Percentiles rank a stretch among this genome's conserved stretches.
These are phyloP conservation scores for Nigrospora sphaerica DNA, from an alignment of 2,329 filamentous ascomycete species.

Conservation along the genomic window DNA sequence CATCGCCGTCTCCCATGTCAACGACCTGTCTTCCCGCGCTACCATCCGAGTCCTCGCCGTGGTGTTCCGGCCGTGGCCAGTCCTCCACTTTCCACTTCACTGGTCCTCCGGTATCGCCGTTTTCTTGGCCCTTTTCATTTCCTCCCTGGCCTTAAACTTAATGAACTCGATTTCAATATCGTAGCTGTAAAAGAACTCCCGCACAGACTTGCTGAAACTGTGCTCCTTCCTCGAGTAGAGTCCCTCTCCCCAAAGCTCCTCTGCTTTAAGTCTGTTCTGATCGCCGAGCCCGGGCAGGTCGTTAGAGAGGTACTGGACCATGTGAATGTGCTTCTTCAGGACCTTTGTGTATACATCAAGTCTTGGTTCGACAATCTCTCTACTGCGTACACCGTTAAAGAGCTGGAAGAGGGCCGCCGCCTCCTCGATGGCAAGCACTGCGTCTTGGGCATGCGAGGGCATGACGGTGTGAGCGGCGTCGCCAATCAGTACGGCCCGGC, in stretches of 20 bases:
- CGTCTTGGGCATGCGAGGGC: slow-evolving; percentile 8
- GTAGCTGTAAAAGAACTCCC: slow-evolving; percentile 6
- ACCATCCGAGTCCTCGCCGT: too few relatives aligned
- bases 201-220: slow-evolving; percentile 5
- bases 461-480: slow-evolving; percentile 7
- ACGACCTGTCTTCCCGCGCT: too few relatives aligned
- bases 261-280: slow-evolving; percentile 3
- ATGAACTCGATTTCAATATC: slow-evolving; percentile 6
- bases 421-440: slow-evolving; percentile 5
- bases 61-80: too few relatives aligned
- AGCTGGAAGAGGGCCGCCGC: slow-evolving; percentile 6
- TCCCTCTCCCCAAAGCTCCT: slow-evolving; percentile 4
- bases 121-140: slow-evolving; percentile 1
- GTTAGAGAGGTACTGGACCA: slow-evolving; percentile 6
- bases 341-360: slow-evolving; percentile 4
- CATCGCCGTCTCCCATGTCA: too few relatives aligned
- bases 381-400: background rate
- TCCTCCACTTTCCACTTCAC: too few relatives aligned
- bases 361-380: background rate
- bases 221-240: slow-evolving; percentile 2
- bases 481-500: slow-evolving; percentile 7
- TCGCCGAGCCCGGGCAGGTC: slow-evolving; percentile 3
- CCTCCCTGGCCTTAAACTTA: too few relatives aligned
- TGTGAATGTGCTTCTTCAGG: slow-evolving; percentile 7
- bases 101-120: background rate